Evolutionary conservation across 208 protist genomes (phyloP).

Genomic region (Acanthamoeba castellanii): DNA sequence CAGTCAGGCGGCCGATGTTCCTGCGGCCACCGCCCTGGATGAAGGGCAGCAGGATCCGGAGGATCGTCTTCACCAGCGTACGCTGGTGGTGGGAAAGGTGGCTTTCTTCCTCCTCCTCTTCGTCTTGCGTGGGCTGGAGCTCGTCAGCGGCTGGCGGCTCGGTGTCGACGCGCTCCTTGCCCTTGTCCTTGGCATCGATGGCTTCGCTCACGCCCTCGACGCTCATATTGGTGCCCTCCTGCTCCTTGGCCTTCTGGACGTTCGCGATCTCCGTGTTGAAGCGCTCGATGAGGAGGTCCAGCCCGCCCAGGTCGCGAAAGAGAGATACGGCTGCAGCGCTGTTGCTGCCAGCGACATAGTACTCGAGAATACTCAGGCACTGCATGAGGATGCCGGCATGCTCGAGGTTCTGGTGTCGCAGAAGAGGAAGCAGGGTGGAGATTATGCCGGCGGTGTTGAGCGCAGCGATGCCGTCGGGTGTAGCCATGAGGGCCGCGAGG

Average conservation of each 20-base stretch:
- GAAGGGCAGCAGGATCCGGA: slow-evolving; percentile 67
- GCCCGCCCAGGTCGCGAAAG: slow-evolving; percentile 62
- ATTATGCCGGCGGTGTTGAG: slow-evolving; percentile 69
- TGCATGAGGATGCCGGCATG: slow-evolving; percentile 62
- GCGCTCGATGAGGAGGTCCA: slow-evolving; percentile 64
- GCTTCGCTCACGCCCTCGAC: not conserved
- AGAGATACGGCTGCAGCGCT: slow-evolving; percentile 46
- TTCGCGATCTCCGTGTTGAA: slow-evolving; percentile 65
- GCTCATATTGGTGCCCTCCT: not conserved
- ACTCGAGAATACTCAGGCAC: slow-evolving; percentile 68
- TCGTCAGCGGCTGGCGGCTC: not conserved
- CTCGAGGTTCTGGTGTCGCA: slow-evolving; percentile 44
- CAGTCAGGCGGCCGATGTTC: slow-evolving; percentile 34
- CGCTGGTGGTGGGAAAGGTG: slow-evolving; percentile 52
- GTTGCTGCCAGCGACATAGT: slow-evolving; percentile 57
- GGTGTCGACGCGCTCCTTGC: not conserved
- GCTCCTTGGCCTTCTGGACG: slow-evolving; percentile 46
- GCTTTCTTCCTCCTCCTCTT: not conserved
- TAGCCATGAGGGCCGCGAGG: slow-evolving; percentile 60
- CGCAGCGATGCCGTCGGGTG: slow-evolving; percentile 68
- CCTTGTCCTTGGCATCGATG: slow-evolving; percentile 30
- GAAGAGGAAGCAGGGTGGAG: slow-evolving; percentile 56
- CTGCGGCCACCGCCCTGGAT: slow-evolving; percentile 57
- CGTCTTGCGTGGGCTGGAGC: not conserved
- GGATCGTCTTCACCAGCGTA: slow-evolving; percentile 37